Conservation (phyloP, 129 eudicot species). For the Chrysanthemum lavandulifolium region DNA sequence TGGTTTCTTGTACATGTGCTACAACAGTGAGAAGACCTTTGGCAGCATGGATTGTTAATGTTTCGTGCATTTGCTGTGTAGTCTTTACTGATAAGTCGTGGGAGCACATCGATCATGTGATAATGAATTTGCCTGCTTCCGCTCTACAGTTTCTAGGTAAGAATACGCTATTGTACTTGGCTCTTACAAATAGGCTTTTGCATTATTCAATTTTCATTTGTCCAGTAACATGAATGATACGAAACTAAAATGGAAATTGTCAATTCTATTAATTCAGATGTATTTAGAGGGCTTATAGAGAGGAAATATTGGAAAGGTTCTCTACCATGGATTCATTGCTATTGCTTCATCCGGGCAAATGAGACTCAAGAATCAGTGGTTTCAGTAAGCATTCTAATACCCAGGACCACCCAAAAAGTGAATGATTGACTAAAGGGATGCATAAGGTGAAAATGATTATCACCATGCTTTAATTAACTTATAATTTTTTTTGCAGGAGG, state of each 20-base stretch:
- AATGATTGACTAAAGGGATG: background rate
- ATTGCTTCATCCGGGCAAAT: conserved; percentile 87
- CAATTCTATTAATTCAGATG: conserved; percentile 51
- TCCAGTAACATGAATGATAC: conserved; percentile 6
- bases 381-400: conserved; percentile 48
- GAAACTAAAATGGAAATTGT: conserved; percentile 7
- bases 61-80: too few species aligned
- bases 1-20: too few species aligned
- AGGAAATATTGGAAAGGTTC: conserved; percentile 78
- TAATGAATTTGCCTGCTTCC: conserved; percentile 97
- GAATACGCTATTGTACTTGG: background rate
- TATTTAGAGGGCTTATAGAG: conserved; percentile 58
- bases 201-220: background rate
- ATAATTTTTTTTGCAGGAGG: conserved; percentile 51
- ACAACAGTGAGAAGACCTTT: too few species aligned
- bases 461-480: background rate
- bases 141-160: conserved; percentile 89
- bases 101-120: conserved; percentile 95
- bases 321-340: conserved; percentile 93
- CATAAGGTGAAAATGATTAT: background rate
- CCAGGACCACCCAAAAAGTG: background rate
- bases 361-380: conserved; percentile 68
- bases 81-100: conserved; percentile 58
- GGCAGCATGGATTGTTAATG: too few species aligned
- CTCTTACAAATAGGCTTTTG: background rate